Percentiles rank a stretch among this genome's conserved stretches.
Conservation (phyloP, 1,284 basidiomycete genomes). For the Sphaerobolus stellatus region DNA sequence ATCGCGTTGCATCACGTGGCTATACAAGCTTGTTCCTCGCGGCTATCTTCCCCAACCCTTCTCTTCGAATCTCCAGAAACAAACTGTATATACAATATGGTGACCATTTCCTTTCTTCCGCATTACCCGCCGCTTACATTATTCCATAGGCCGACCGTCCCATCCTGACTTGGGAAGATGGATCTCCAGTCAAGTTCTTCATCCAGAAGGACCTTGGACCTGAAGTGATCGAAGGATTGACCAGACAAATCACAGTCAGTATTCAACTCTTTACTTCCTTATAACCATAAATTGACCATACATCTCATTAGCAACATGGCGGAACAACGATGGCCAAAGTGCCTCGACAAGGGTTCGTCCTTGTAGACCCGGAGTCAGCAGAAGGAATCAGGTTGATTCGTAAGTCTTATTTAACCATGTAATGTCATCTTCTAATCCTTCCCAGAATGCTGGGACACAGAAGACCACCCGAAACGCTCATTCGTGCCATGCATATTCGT, state of each 20-base stretch:
- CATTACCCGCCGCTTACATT: too few relatives aligned
- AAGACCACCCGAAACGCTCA: slow-evolving; percentile 66
- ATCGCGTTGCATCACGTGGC: too few relatives aligned
- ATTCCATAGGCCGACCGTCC: too few relatives aligned
- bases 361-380: slow-evolving; percentile 62
- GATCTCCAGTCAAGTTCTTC: slow-evolving; percentile 73
- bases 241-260: slow-evolving; percentile 65
- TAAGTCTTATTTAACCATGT: not conserved
- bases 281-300: slow-evolving; percentile 5
- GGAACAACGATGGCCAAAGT: slow-evolving; percentile 75
- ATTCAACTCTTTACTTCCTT: slow-evolving; percentile 6
- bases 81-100: too few relatives aligned
- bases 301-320: slow-evolving; percentile 33
- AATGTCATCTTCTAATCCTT: not conserved
- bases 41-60: too few relatives aligned
- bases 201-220: slow-evolving; percentile 73
- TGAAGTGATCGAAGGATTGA: slow-evolving; percentile 63
- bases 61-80: too few relatives aligned
- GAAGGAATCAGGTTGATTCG: slow-evolving; percentile 63
- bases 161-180: too few relatives aligned
- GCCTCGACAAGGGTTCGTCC: slow-evolving; percentile 68
- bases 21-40: too few relatives aligned
- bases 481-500: slow-evolving; percentile 78
- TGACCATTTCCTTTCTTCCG: too few relatives aligned
- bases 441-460: slow-evolving; percentile 61